Conservation (phyloP, 1,139 yeast species). For the Blastobotrys apis region DNA sequence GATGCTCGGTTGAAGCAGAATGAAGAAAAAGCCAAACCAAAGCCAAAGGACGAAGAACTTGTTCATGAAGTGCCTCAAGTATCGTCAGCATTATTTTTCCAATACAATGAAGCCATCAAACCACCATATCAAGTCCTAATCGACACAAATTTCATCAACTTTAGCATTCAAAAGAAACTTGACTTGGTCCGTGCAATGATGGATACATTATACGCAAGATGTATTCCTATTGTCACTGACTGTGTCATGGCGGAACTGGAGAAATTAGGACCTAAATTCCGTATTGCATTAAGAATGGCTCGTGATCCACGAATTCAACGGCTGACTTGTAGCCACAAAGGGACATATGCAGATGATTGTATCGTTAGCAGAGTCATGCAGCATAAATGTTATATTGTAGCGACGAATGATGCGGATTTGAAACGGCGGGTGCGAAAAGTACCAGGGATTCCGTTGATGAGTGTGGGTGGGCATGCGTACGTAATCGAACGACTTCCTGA, state of each 20-base stretch:
- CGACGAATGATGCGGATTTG: constrained; percentile 97
- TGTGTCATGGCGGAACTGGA: constrained; percentile 98
- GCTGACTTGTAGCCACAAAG: constrained; percentile 84
- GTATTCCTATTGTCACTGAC: constrained; percentile 93
- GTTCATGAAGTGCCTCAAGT: constrained; percentile 89
- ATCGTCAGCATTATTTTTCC: constrained; percentile 91
- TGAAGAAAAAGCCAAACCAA: constrained; percentile 34
- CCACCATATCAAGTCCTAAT: constrained; percentile 95
- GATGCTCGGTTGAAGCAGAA: constrained; percentile 57
- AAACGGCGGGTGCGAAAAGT: constrained; percentile 91
- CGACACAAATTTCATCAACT: constrained; percentile 95
- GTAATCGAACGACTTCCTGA: constrained; percentile 94
- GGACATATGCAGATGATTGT: constrained; percentile 98
- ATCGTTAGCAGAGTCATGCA: constrained; percentile 87
- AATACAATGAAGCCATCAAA: constrained; percentile 85
- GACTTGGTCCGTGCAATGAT: constrained; percentile 92
- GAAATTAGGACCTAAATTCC: constrained; percentile 87
- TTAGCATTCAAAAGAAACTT: constrained; percentile 89
- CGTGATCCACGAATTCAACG: constrained; percentile 89
- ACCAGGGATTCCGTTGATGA: constrained; percentile 95
- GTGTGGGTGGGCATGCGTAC: constrained; percentile 90
- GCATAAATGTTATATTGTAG: constrained; percentile 94
- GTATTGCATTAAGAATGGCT: constrained; percentile 89
- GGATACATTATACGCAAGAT: constrained; percentile 91
- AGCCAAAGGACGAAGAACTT: constrained; percentile 67